These are phyloP conservation scores for bread wheat (Triticum aestivum) DNA, from an alignment of 176 grass and related monocot species.

Conservation along the genomic window DNA sequence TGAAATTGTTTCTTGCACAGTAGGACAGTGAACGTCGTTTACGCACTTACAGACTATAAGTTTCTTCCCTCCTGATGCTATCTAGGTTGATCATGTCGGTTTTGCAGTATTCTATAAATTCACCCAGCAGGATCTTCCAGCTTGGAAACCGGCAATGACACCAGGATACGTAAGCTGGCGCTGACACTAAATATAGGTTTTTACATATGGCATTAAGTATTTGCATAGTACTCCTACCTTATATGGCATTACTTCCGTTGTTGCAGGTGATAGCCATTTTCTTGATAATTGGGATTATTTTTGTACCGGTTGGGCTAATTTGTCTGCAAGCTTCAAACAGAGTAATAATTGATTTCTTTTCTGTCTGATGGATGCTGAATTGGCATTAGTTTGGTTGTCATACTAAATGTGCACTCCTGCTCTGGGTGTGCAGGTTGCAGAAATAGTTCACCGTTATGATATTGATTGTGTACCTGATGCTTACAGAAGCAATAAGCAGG, in stretches of 20 bases:
- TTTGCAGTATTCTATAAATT: slow-evolving; percentile 77
- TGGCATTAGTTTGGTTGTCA: not conserved
- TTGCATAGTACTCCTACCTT: not conserved
- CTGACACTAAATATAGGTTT: not conserved
- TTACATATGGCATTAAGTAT: not conserved
- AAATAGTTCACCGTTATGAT: slow-evolving; percentile 78
- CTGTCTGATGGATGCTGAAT: slow-evolving; percentile 19
- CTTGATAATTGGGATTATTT: slow-evolving; percentile 68
- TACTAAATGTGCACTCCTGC: not conserved
- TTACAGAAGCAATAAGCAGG: slow-evolving; percentile 76
- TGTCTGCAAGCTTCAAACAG: slow-evolving; percentile 79
- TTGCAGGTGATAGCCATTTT: slow-evolving; percentile 78
- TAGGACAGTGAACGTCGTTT: not conserved
- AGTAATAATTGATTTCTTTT: slow-evolving; percentile 56
- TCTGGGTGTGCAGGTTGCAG: slow-evolving; percentile 58
- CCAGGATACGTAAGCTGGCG: slow-evolving; percentile 66
- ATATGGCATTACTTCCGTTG: slow-evolving; percentile 11
- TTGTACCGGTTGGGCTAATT: slow-evolving; percentile 67
- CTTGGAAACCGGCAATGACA: slow-evolving; percentile 84
- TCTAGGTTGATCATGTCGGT: slow-evolving; percentile 14
- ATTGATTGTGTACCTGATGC: slow-evolving; percentile 72
- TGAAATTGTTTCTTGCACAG: not conserved
- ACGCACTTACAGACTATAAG: not conserved
- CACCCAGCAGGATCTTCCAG: slow-evolving; percentile 88
- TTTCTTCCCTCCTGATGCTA: not conserved